phyloP scores from a whole-genome alignment of 2,329 filamentous ascomycete genomes.

The Pestalotiopsis sp. region DNA sequence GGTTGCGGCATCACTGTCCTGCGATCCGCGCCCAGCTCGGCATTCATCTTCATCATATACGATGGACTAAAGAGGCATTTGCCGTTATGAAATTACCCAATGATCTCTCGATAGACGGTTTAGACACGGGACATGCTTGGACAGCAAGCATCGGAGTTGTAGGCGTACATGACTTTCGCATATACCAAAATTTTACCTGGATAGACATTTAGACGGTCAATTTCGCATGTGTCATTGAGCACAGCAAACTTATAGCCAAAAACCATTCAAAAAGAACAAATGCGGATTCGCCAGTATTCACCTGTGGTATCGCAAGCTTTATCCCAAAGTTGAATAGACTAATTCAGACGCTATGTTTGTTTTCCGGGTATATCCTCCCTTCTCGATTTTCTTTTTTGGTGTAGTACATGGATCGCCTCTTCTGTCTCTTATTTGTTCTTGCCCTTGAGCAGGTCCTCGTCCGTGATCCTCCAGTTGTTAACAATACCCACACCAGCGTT shows the following conservation, averaged over 20 bases:
- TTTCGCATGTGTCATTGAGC: background rate
- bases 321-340: background rate
- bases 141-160: background rate
- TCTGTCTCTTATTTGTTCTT: slow-evolving; percentile 23
- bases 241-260: background rate
- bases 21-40: slow-evolving; percentile 90
- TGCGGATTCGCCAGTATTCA: background rate
- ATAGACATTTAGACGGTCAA: background rate
- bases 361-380: slow-evolving; percentile 2
- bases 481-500: slow-evolving; percentile 68
- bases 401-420: background rate
- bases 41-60: slow-evolving; percentile 95
- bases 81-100: slow-evolving; percentile 36
- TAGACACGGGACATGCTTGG: background rate
- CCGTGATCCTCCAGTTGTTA: slow-evolving; percentile 66
- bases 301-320: background rate
- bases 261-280: background rate
- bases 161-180: background rate
- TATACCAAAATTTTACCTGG: background rate
- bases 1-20: slow-evolving; percentile 93
- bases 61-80: slow-evolving; percentile 79
- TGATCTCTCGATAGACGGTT: background rate
- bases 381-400: background rate
- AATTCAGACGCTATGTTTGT: background rate
- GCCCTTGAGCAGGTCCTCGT: slow-evolving; percentile 30